Conservation (phyloP, 176 grass and related monocot species). For the Musa beccarii region DNA sequence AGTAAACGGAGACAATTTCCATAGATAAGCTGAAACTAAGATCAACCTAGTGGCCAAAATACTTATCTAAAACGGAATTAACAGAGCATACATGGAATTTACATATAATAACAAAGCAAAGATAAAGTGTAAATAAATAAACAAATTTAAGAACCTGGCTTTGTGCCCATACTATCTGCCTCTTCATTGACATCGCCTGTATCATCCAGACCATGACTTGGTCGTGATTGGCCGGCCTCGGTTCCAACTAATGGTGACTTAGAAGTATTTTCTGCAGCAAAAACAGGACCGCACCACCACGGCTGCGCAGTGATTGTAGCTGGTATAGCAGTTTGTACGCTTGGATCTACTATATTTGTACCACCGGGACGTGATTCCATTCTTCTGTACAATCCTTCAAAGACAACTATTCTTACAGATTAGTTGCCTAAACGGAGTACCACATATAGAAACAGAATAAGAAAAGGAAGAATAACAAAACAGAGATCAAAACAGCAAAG, state of each 20-base stretch:
- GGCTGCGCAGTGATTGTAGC: not conserved
- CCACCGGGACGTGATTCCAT: not conserved
- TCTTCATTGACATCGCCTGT: not conserved
- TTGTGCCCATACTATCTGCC: not conserved
- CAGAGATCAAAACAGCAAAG: no score
- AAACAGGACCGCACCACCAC: slow-evolving; percentile 5
- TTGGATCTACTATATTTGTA: slow-evolving; percentile 8
- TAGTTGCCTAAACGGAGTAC: not conserved
- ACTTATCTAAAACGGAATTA: no score
- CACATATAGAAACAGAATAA: not conserved
- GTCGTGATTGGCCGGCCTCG: not conserved
- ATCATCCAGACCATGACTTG: not conserved
- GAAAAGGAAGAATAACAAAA: not conserved
- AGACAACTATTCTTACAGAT: not conserved
- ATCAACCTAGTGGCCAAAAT: no score
- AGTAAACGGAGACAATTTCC: no score
- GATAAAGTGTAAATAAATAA: no score
- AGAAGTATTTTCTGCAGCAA: not conserved
- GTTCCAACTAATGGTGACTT: not conserved
- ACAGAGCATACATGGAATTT: no score
- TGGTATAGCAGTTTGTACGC: not conserved
- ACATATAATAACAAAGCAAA: no score
- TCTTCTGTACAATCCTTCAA: not conserved
- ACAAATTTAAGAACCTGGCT: not conserved
- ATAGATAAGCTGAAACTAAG: no score